Evolutionary conservation across 768 basidiomycete genomes (phyloP), one percentile per base, ranked within the genome.

Genomic region (Podaxis pistillaris): DNA sequence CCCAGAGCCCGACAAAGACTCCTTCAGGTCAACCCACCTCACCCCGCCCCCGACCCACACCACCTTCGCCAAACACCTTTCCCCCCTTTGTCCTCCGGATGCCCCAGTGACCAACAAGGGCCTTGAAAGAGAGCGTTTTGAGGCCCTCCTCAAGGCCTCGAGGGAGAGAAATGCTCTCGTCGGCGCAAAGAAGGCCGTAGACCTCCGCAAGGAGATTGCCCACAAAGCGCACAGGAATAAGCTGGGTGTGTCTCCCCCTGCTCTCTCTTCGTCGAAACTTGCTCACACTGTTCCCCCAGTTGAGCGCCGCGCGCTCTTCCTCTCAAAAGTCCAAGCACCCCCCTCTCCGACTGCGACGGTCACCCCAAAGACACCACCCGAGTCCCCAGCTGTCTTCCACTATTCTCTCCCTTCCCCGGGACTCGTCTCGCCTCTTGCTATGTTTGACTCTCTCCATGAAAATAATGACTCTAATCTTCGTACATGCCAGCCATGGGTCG

Each of bases 141-240:
- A 88, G 66, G 81, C 79, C 46, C 73, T 91, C 66, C 79, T 93
- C 63, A 82, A 80, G 63, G 79, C 84, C 36, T 83, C 86, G 46
- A 82, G 80, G 70, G 86, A 88, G 65, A 79, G 84, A 67, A 84
- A 83, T 68, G 72, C 77, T 17, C 69, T 71, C 26, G 61, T 79
- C 12, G 79, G 78, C 44, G 72, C 71, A 30, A 69, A 65, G 50
- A 87, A 81, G 73, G 73, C 73, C 28, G 77, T 77, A 22, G 84
- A 90, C 74, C 80, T 93, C 56, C 85, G 88, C 66, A 90, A 86
- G 74, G 88, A 92, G 74, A 84, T 90, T 55, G 87, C 88, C 11
- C 73, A 89, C 61, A 90, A 87, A 73, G 82, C 81, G 56, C 90
- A 91, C 74, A 84, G 80, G 76, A 84, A 81, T 70, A 91, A 88